Percentiles rank a stretch among this genome's conserved stretches.
Evolutionary conservation across 2,329 filamentous ascomycete species (phyloP).

Genomic region (Coniochaeta hoffmannii): DNA sequence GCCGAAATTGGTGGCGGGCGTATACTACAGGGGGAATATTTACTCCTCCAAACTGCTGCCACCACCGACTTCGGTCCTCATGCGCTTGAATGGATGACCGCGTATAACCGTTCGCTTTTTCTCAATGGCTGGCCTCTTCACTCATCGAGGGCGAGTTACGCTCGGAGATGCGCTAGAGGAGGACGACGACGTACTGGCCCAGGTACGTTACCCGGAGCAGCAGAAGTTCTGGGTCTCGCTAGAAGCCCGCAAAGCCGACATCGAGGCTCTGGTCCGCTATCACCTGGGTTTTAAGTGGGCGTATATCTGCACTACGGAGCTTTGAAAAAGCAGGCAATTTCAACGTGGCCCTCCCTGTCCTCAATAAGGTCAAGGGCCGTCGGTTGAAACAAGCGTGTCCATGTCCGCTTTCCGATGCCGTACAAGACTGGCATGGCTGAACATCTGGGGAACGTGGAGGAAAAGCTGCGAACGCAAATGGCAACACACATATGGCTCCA

Average conservation of each 20-base stretch:
- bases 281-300: not conserved
- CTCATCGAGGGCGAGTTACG: not conserved
- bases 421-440: not conserved
- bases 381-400: not conserved
- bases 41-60: too few species aligned
- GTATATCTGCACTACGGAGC: not conserved
- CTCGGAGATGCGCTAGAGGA: not conserved
- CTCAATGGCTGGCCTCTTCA: not conserved
- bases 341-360: not conserved
- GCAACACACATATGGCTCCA: slow-evolving; percentile 25
- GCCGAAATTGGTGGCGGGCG: too few species aligned
- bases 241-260: not conserved
- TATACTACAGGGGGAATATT: too few species aligned
- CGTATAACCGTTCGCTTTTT: not conserved
- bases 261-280: not conserved
- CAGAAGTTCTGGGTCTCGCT: not conserved
- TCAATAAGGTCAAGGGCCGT: not conserved
- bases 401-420: not conserved
- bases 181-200: not conserved
- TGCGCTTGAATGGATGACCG: too few species aligned
- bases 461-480: slow-evolving; percentile 25
- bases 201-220: not conserved
- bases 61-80: too few species aligned
- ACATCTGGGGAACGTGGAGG: slow-evolving; percentile 20
- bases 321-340: not conserved